Conservation (phyloP, 2,329 filamentous ascomycete species). For the Sporothrix luriei region DNA sequence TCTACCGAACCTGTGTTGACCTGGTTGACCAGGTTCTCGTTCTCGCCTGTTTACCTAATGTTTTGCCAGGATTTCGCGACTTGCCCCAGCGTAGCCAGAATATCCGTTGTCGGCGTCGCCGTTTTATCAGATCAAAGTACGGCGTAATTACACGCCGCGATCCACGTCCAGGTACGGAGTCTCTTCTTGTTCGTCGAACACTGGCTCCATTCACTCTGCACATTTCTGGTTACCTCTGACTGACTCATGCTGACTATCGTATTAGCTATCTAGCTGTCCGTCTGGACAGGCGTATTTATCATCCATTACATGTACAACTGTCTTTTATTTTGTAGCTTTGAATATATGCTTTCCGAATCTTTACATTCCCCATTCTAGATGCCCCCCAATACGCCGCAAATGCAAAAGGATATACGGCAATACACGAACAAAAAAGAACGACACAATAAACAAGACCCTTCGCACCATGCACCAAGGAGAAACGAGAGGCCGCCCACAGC, state of each 20-base stretch:
- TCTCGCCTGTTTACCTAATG: background rate
- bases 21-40: too few relatives aligned
- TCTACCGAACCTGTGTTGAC: constrained; percentile 5
- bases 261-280: constrained; percentile 11
- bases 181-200: background rate
- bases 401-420: constrained; percentile 31
- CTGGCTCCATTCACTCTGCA: background rate
- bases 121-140: constrained; percentile 33
- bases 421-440: constrained; percentile 1
- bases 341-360: background rate
- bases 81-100: constrained; percentile 12
- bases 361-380: background rate
- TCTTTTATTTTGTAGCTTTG: constrained; percentile 4
- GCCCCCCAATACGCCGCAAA: constrained; percentile 18
- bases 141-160: background rate
- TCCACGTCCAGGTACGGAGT: background rate
- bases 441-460: constrained; percentile 8
- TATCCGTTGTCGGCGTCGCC: constrained; percentile 16
- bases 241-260: constrained; percentile 23
- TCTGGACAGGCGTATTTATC: constrained; percentile 1
- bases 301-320: background rate
- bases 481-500: background rate
- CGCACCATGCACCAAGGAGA: background rate
- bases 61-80: background rate
- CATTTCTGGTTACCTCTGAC: constrained; percentile 9